Conservation (phyloP, 305 asterid genomes). For the Fraxinus paxiana region DNA sequence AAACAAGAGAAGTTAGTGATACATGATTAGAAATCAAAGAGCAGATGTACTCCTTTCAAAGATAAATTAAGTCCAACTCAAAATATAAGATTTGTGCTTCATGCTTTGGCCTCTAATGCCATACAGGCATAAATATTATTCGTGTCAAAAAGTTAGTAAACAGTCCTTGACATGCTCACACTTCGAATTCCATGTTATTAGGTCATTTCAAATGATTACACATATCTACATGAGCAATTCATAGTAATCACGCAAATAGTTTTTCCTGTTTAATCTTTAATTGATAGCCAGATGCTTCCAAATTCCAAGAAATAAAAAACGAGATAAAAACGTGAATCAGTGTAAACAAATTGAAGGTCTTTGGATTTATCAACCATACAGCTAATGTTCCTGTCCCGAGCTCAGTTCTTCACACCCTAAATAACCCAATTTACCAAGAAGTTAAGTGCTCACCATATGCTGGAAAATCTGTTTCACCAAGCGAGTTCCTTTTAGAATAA, state of each 20-base stretch:
- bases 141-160: background rate
- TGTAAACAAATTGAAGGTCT: background rate
- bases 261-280: background rate
- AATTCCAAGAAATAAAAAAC: background rate
- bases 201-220: background rate
- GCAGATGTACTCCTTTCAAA: background rate
- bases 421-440: slow-evolving; percentile 7
- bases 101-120: background rate
- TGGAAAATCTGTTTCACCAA: slow-evolving; percentile 54
- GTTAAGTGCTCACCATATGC: slow-evolving; percentile 54
- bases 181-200: background rate
- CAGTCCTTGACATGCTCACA: background rate
- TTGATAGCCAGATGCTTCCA: background rate
- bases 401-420: background rate
- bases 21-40: background rate
- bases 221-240: background rate
- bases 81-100: background rate
- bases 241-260: background rate
- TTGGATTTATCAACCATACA: background rate
- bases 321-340: background rate
- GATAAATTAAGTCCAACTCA: background rate
- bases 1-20: slow-evolving; percentile 1
- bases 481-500: slow-evolving; percentile 48
- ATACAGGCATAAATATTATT: background rate
- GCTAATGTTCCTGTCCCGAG: background rate